A percentile compares a stretch with the other conserved stretches of the same genome.
These are phyloP conservation scores for Roridomyces roridus DNA, from an alignment of 768 basidiomycete species.

Conservation along the genomic window DNA sequence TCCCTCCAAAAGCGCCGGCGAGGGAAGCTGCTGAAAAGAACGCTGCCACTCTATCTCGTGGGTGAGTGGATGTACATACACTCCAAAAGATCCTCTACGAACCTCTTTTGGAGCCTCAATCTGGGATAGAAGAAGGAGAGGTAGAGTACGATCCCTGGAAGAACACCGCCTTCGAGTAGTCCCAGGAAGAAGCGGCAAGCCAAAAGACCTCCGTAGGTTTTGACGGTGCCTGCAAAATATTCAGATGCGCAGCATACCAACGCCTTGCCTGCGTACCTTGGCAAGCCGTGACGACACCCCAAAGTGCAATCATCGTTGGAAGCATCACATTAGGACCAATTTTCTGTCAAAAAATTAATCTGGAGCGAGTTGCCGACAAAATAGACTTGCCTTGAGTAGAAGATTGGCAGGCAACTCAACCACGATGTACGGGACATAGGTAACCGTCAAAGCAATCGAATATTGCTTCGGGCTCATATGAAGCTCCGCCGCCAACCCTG, in stretches of 20 bases:
- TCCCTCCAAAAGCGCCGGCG: slow-evolving; percentile 72
- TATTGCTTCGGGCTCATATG: slow-evolving; percentile 57
- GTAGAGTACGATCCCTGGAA: slow-evolving; percentile 64
- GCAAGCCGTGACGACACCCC: slow-evolving; percentile 70
- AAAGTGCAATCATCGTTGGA: slow-evolving; percentile 66
- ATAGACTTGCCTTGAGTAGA: slow-evolving; percentile 51
- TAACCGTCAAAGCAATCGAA: slow-evolving; percentile 54
- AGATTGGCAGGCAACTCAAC: slow-evolving; percentile 70
- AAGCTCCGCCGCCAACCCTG: slow-evolving; percentile 62
- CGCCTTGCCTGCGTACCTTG: slow-evolving; percentile 57
- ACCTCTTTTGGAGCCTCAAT: slow-evolving; percentile 56
- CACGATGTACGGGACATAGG: slow-evolving; percentile 59
- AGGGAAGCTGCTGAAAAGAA: slow-evolving; percentile 62
- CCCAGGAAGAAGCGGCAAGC: slow-evolving; percentile 59
- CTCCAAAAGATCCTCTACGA: slow-evolving; percentile 16
- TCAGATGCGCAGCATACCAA: background rate
- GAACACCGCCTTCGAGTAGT: slow-evolving; percentile 60
- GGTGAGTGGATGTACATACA: slow-evolving; percentile 38
- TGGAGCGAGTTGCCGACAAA: slow-evolving; percentile 6
- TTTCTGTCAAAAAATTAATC: slow-evolving; percentile 29
- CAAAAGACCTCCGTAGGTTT: slow-evolving; percentile 49
- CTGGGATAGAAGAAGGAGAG: slow-evolving; percentile 63
- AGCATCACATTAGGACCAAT: slow-evolving; percentile 65
- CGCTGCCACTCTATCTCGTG: slow-evolving; percentile 47
- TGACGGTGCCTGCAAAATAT: slow-evolving; percentile 49